Evolutionary conservation across 2,329 filamentous ascomycete species (phyloP), one percentile per base, ranked within the genome.

Genomic region (Aquanectria penicillioides): DNA sequence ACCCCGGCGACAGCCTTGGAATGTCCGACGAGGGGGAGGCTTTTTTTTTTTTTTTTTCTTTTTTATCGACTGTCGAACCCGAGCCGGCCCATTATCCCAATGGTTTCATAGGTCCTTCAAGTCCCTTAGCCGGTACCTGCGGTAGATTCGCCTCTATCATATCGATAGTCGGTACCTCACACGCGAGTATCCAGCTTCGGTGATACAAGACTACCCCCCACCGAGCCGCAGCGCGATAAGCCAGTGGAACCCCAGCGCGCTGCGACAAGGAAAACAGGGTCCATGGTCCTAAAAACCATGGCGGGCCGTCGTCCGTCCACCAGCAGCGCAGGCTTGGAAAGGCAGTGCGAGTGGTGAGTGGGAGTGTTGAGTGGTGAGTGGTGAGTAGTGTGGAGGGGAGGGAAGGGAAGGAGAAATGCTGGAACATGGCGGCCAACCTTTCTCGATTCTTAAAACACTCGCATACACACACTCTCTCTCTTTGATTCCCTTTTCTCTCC

Each of bases 221-320:
- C 33, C 38, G 34, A 33, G 44, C 46, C 57, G 47, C 52, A 52
- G 29, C 22, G 46, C 57, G 57, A 61, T 57, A 61, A 57, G 52
- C 48, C 12, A 22, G 43, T 41, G 49, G 48, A 38, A 48, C 43
- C 47, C 55, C 25, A 36, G 31, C n/a, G n/a, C 40, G 55, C 55
- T 36, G 34, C 34, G 36, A 37, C 41, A 20, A 20, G 47, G 48
- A 56, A 61, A 52, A 41, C 46, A 51, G 52, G 57, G 57, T 61
- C 57, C 57, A 61, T 52, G 40, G 20, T 57, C 41, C 41, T 23
- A 57, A 38, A 26, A 46, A 48, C 48, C 22, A 37, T 33, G 28
- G 29, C 29, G 46, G 26, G 33, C 31, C 52, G 31, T 33, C 23
- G 36, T 50, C n/a, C n/a, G n/a, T n/a, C n/a, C n/a, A n/a, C n/a